Evolutionary conservation across 169 alveolate genomes (phyloP), one percentile per base, ranked within the genome.

Genomic region (Babesia gibsoni): DNA sequence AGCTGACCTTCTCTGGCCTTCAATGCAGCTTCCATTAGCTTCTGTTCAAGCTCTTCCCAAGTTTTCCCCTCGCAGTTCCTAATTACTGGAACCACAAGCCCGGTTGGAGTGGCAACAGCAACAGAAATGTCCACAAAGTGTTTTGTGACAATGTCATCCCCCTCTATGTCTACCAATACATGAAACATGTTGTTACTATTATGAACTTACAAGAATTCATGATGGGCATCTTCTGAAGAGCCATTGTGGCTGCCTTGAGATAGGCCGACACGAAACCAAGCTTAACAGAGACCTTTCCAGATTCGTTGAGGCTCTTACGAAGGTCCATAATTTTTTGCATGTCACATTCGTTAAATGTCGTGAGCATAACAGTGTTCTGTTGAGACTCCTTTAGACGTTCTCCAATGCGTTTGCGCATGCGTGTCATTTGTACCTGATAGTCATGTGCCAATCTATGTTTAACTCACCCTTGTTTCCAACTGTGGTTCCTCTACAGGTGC

Each of bases 21-120:
- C 50, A 74, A 67, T 12, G 96, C 96, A 54, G 95, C 84, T 20
- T 88, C 92, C 39, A 56, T 75, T 14, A 94, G 68, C 48, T 83
- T 86, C 95, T 92, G 81, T 82, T 96, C 98, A 37, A 96, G 84
- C 54, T 93, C 95, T 23, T 92, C 92, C 84, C 91, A 91, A 30
- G 90, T 84, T 80, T 89, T 87, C 54, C 67, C 75, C 81, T 95
- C 93, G 61, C 96, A 90, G 84, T 95, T 91, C 54, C 98, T 89
- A 12, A 96, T 85, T 25, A 95, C 98, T 35, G 99, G 99, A 59
- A 95, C 99, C 65, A 95, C 91, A 27, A 96, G 82, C 6, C 99
- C 99, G 23, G 92, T 91, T n/a, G 98, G 98, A 18, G 99, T 94
- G 45, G 99, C 95, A 25, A 96, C 98, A 14, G 99, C 99, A 64